Base-by-base conservation (phyloP, 768 basidiomycete species). In the Lactifluus rugatus region DNA sequence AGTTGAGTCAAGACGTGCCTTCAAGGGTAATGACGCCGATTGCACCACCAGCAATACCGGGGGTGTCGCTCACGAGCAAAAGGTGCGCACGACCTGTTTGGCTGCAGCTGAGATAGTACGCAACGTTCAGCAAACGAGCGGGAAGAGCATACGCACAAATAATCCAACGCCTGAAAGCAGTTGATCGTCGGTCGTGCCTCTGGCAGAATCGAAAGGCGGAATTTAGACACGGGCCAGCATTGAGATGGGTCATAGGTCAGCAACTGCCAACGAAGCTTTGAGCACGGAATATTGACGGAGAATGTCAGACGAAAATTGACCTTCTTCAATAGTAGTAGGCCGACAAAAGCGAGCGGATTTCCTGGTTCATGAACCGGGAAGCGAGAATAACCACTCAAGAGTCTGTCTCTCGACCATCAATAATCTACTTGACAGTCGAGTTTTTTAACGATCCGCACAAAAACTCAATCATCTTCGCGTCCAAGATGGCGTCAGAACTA, bases 51-150 rank as follows among this genome's bases (percentile, higher is more conserved):
- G 82, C 75, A 19, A 76, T 70, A 0, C 95, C 95, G 2, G 95
- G 95, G 0, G 89, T 89, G 17, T 76, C 78, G 64, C 87, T 90
- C 39, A 99, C 81, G 31, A 99, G 72, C 13, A 97, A 74, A 51
- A 99, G 75, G 73, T 99, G 95, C 0, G 93, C 91, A 44, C 94
- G 83, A 2, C 95, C 95, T 0, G 93, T 94, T 77, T 96, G 95
- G 72, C 87, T 89, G 51, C 14, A 46, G 19, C 4, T 2, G 16
- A 23, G 9, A 23, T 26, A 42, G 53, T 17, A n/a, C 13, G 48
- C 14, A 45, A 25, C n/a, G 13, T 25, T 26, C 17, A 7, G 11
- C 45, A 36, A 21, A 28, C 9, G 3, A 34, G 10, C 0, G 2
- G 28, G 16, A 4, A 28, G 14, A 46, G 16, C 3, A 32, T n/a